Evolutionary conservation across 345 rosid genomes (phyloP), one percentile per base, ranked within the genome.

Genomic region (Heritiera fomes): DNA sequence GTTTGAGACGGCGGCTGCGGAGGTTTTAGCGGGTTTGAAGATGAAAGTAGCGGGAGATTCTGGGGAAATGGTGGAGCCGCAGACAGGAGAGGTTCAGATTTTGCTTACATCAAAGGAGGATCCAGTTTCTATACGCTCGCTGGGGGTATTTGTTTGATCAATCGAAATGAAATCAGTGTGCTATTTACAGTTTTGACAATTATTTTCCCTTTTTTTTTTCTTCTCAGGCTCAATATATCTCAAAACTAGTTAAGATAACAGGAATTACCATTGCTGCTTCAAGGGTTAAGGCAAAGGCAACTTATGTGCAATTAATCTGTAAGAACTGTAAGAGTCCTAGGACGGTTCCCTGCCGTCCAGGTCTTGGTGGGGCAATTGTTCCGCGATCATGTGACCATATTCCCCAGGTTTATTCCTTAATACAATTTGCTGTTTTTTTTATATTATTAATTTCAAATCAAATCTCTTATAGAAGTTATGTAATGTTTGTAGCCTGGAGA

Each of bases 211-310:
- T 23, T 28, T 11, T 28, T 11, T 40, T 71, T 3, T 56, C 17
- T 47, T 55, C 50, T 50, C 76, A 96, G 99, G 98, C 99, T 46
- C 94, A 88, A 58, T 91, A 85, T 82, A 96, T 96, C 12, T 96
- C 98, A 4, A 96, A 90, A 75, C 79, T 96, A 78, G 90, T 96
- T 28, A 96, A 92, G 84, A 92, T 96, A 75, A 80, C 94, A 73
- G 99, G 99, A 80, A 96, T 94, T 56, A 90, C 97, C 32, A 94
- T 96, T 79, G 90, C 98, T 76, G 99, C 99, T 85, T 96, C 99
- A 14, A 90, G 97, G 79, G 90, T 93, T 18, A 96, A 94, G 88
- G 99, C 98, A 20, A 94, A 94, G 81, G 97, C 99, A 5, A 96
- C 96, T 71, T 90, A 91, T 71, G 97, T 96, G 64, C 90, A 89